Conservation (phyloP, 202 grass and related monocot species). For the Panicum virgatum region DNA sequence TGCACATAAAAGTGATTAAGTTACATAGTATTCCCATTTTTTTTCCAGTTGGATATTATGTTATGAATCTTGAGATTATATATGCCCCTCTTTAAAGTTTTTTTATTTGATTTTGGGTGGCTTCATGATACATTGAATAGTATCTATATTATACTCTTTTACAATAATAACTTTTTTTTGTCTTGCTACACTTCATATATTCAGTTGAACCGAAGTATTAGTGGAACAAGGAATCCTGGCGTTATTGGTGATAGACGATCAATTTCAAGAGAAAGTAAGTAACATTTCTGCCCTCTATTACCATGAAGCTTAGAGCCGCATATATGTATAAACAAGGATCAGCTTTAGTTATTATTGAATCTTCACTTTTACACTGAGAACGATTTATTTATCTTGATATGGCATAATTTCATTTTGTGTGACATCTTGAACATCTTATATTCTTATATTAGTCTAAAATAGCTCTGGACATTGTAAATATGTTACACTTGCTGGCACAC, state of each 20-base stretch:
- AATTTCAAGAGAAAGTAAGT: constrained; percentile 90
- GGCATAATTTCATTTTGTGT: constrained; percentile 4
- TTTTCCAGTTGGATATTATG: background rate
- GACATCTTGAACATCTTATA: background rate
- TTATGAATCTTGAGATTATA: background rate
- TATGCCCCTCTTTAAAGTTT: background rate
- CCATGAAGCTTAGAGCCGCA: constrained; percentile 22
- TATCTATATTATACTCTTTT: constrained; percentile 1
- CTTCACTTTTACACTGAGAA: background rate
- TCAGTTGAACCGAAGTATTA: constrained; percentile 84
- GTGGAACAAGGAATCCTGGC: constrained; percentile 57
- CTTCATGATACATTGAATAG: background rate
- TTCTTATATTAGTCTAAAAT: background rate
- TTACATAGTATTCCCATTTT: constrained; percentile 7
- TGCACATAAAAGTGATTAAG: background rate
- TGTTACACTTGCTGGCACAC: background rate
- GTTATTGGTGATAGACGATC: constrained; percentile 79
- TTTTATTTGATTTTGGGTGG: background rate
- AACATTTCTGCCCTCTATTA: constrained; percentile 30
- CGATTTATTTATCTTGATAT: background rate
- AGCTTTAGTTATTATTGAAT: background rate
- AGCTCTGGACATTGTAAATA: background rate
- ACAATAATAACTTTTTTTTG: background rate
- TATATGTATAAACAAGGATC: constrained; percentile 32
- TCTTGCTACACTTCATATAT: constrained; percentile 1